Evolutionary conservation across 768 basidiomycete species (phyloP).

Genomic region (Mycena venus): DNA sequence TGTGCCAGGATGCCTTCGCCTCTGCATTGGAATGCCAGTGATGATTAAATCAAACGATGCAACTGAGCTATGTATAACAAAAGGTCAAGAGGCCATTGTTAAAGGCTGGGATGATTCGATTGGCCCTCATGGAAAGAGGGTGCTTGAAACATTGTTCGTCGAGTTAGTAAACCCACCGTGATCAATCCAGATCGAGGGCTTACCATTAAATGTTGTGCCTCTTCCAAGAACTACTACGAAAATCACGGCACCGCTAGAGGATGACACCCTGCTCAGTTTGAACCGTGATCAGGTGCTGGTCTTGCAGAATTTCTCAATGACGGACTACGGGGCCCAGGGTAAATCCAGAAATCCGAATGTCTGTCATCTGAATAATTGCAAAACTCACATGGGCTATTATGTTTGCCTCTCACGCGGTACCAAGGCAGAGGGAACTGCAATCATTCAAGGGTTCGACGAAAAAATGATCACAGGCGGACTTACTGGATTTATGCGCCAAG

Average conservation of each 20-base stretch:
- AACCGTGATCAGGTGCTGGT: not conserved
- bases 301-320: not conserved
- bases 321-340: not conserved
- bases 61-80: not conserved
- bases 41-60: not conserved
- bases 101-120: not conserved
- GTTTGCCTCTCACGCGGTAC: constrained; percentile 45
- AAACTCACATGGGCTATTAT: constrained; percentile 43
- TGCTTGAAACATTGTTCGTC: not conserved
- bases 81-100: not conserved
- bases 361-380: not conserved
- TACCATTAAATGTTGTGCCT: not conserved
- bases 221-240: not conserved
- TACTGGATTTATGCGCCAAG: constrained; percentile 45
- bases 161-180: not conserved
- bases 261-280: not conserved
- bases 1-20: not conserved
- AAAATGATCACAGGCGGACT: constrained; percentile 41
- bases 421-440: constrained; percentile 35
- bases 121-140: not conserved
- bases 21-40: not conserved
- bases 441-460: constrained; percentile 42
- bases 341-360: not conserved
- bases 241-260: not conserved
- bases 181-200: not conserved